phyloP scores from a whole-genome alignment of 2,329 filamentous ascomycete genomes.

The Pseudocercospora crystallina region DNA sequence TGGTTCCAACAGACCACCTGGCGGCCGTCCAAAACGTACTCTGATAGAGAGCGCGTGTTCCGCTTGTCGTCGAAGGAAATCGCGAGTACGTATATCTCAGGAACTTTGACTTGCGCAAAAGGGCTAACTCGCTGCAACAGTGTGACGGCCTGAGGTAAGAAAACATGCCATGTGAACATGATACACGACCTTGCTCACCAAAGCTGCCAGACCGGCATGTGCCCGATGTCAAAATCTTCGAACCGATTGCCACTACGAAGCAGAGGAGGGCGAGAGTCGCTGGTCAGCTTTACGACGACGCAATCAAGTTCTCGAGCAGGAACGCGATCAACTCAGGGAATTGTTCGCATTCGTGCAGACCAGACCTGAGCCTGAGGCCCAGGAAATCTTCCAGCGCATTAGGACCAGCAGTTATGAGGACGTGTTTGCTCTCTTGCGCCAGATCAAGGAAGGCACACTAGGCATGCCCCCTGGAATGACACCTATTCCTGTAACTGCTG shows the following conservation, averaged over 20 bases:
- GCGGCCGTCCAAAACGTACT: constrained; percentile 26
- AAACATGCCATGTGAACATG: not conserved
- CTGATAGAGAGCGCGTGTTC: constrained; percentile 32
- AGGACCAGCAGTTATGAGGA: constrained; percentile 25
- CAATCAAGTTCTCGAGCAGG: constrained; percentile 32
- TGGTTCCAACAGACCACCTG: constrained; percentile 16
- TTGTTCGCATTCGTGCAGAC: constrained; percentile 29
- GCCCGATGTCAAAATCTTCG: constrained; percentile 30
- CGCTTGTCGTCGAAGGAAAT: constrained; percentile 31
- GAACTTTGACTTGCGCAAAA: too few species aligned
- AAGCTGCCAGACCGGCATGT: constrained; percentile 29
- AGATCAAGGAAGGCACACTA: constrained; percentile 18
- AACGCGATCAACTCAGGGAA: constrained; percentile 32
- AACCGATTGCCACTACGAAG: constrained; percentile 35
- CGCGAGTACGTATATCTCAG: constrained; percentile 21
- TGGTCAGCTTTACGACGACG: constrained; percentile 35
- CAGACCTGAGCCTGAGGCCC: constrained; percentile 30
- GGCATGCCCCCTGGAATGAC: constrained; percentile 8
- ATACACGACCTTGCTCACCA: constrained; percentile 6
- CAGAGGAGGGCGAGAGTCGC: constrained; percentile 36
- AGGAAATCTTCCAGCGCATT: constrained; percentile 32
- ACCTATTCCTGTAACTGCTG: constrained; percentile 1
- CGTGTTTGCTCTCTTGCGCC: constrained; percentile 25
- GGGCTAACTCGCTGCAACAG: constrained; percentile 6
- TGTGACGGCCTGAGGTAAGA: constrained; percentile 30